These are phyloP conservation scores for Orbilia javanica DNA, from an alignment of 2,329 filamentous ascomycete genomes.

Conservation along the genomic window DNA sequence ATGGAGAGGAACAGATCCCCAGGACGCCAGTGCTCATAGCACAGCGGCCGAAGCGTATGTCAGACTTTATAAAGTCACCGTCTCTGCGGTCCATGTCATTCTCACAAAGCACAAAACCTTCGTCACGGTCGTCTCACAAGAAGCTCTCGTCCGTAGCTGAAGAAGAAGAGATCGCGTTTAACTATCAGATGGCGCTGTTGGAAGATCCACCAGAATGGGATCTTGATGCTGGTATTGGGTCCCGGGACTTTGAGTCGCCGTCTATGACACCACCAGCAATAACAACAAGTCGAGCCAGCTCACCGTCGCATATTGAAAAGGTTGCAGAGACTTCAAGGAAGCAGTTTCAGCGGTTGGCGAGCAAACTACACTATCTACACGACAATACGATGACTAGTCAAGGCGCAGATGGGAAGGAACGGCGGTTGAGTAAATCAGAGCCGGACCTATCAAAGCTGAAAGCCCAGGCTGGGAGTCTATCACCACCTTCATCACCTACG, in stretches of 20 bases:
- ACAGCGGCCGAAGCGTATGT: slow-evolving; percentile 44
- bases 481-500: slow-evolving; percentile 19
- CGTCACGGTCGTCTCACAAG: slow-evolving; percentile 28
- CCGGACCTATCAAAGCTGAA: slow-evolving; percentile 52
- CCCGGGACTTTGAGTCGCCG: slow-evolving; percentile 51
- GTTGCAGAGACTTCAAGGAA: slow-evolving; percentile 55
- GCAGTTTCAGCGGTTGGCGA: slow-evolving; percentile 45
- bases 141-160: slow-evolving; percentile 48
- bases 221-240: slow-evolving; percentile 55
- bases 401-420: slow-evolving; percentile 22
- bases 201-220: slow-evolving; percentile 58
- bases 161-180: slow-evolving; percentile 53
- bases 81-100: slow-evolving; percentile 35
- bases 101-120: slow-evolving; percentile 24
- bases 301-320: slow-evolving; percentile 53
- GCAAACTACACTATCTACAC: slow-evolving; percentile 48
- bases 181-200: slow-evolving; percentile 56
- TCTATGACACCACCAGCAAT: slow-evolving; percentile 51
- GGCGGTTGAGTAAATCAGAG: slow-evolving; percentile 45
- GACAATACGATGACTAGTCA: slow-evolving; percentile 23
- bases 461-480: slow-evolving; percentile 39
- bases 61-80: slow-evolving; percentile 50
- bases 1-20: slow-evolving; percentile 40
- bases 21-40: slow-evolving; percentile 49
- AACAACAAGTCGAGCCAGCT: slow-evolving; percentile 46